Evolutionary conservation across 257 asterid species (phyloP).

Genomic region (Gentiana dahurica): DNA sequence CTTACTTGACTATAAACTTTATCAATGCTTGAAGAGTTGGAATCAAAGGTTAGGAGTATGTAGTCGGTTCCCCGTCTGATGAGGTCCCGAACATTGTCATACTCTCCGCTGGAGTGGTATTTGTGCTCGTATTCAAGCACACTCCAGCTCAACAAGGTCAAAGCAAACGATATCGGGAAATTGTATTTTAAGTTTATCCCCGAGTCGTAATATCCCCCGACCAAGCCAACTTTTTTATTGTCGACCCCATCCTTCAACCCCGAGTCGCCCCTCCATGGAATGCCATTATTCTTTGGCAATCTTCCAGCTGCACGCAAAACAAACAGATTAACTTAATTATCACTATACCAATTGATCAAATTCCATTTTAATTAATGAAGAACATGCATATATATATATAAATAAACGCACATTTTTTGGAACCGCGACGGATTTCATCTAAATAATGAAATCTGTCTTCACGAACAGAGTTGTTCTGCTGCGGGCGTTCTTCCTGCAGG

Average conservation of each 20-base stretch:
- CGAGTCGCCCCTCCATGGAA: slow-evolving; percentile 20
- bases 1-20: slow-evolving; percentile 25
- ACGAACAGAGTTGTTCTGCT: too few species aligned
- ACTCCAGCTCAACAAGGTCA: slow-evolving; percentile 96
- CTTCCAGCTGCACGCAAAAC: slow-evolving; percentile 50
- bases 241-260: slow-evolving; percentile 67
- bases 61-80: slow-evolving; percentile 68
- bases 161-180: slow-evolving; percentile 83
- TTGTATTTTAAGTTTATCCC: slow-evolving; percentile 74
- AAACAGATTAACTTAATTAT: too few species aligned
- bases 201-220: slow-evolving; percentile 87
- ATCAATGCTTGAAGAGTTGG: slow-evolving; percentile 50
- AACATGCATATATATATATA: too few species aligned
- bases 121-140: slow-evolving; percentile 15
- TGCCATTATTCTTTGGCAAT: slow-evolving; percentile 7
- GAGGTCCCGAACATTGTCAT: too few species aligned
- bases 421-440: too few species aligned
- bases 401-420: too few species aligned
- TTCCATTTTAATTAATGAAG: too few species aligned
- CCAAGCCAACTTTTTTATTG: slow-evolving; percentile 60
- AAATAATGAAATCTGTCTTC: too few species aligned
- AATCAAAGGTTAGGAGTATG: slow-evolving; percentile 68
- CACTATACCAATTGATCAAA: too few species aligned
- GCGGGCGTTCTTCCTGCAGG: too few species aligned
- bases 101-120: slow-evolving; percentile 36